phyloP scores from a whole-genome alignment of 306 rosid genomes.

The Lathyrus aphaca region DNA sequence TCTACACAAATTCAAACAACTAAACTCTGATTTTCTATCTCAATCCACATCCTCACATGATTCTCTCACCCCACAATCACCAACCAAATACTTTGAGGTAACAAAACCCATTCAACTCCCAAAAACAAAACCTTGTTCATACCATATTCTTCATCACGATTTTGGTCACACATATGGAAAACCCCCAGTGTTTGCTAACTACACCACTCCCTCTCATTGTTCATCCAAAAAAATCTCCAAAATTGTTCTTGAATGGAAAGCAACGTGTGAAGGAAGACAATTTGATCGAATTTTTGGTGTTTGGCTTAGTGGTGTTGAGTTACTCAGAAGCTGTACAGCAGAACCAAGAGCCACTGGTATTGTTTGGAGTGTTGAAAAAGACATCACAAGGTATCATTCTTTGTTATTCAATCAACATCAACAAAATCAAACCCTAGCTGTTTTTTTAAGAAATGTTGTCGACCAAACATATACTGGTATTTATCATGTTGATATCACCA shows the following conservation, averaged over 20 bases:
- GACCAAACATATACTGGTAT: slow-evolving; percentile 73
- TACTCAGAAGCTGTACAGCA: slow-evolving; percentile 88
- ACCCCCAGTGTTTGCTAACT: slow-evolving; percentile 66
- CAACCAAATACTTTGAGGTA: slow-evolving; percentile 73
- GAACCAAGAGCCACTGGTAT: slow-evolving; percentile 78
- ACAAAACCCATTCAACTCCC: slow-evolving; percentile 74
- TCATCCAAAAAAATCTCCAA: slow-evolving; percentile 51
- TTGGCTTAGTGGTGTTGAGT: slow-evolving; percentile 90
- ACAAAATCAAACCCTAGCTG: slow-evolving; percentile 82
- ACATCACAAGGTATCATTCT: slow-evolving; percentile 81
- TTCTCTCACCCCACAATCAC: slow-evolving; percentile 46
- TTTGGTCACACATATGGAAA: slow-evolving; percentile 72
- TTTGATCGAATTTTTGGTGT: slow-evolving; percentile 90
- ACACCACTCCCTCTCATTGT: slow-evolving; percentile 71
- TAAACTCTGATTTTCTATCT: slow-evolving; percentile 34
- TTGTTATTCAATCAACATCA: slow-evolving; percentile 56
- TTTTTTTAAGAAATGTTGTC: slow-evolving; percentile 69
- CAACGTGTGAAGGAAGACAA: slow-evolving; percentile 80
- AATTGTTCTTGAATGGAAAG: slow-evolving; percentile 77
- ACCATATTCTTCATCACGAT: slow-evolving; percentile 65
- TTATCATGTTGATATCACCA: slow-evolving; percentile 70
- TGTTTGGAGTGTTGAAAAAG: slow-evolving; percentile 85
- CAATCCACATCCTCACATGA: slow-evolving; percentile 20
- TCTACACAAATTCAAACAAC: slow-evolving; percentile 56
- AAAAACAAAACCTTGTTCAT: slow-evolving; percentile 62